Evolutionary conservation across 176 grass and related monocot species (phyloP).

Genomic region (Luzula sylvatica): DNA sequence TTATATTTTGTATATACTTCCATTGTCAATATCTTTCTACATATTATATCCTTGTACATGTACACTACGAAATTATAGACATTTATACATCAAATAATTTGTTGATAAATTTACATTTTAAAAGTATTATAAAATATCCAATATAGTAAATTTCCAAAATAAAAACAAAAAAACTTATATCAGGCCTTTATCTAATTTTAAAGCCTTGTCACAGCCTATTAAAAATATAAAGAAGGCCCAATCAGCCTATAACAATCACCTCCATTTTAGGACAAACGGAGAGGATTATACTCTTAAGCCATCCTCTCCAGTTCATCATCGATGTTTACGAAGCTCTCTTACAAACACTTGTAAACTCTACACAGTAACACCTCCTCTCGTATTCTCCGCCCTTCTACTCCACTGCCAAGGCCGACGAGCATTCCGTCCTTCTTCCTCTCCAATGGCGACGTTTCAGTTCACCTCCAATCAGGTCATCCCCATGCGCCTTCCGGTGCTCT

Average conservation of each 20-base stretch:
- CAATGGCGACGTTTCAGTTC: conserved; percentile 32
- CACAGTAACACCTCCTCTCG: conserved; percentile 7
- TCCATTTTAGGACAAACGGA: not conserved
- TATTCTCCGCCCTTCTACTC: conserved; percentile 1
- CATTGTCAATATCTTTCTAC: too few species aligned
- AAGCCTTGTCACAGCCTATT: not conserved
- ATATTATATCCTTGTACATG: too few species aligned
- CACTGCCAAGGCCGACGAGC: conserved; percentile 15
- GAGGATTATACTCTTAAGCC: not conserved
- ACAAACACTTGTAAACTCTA: conserved; percentile 9
- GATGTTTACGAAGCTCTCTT: conserved; percentile 18
- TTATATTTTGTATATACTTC: too few species aligned
- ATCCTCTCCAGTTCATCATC: not conserved
- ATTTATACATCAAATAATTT: too few species aligned
- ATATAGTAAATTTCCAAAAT: too few species aligned
- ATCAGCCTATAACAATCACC: too few species aligned
- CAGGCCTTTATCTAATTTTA: too few species aligned
- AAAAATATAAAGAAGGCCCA: too few species aligned
- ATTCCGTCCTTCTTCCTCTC: not conserved
- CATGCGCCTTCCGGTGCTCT: not conserved
- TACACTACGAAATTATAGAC: too few species aligned
- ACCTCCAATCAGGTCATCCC: conserved; percentile 13
- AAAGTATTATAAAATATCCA: too few species aligned
- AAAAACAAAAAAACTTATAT: too few species aligned
- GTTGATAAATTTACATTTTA: too few species aligned